Percentiles rank a stretch among this genome's conserved stretches.
Evolutionary conservation across 257 asterid species (phyloP).

Genomic region (Fraxinus quadrangulata): DNA sequence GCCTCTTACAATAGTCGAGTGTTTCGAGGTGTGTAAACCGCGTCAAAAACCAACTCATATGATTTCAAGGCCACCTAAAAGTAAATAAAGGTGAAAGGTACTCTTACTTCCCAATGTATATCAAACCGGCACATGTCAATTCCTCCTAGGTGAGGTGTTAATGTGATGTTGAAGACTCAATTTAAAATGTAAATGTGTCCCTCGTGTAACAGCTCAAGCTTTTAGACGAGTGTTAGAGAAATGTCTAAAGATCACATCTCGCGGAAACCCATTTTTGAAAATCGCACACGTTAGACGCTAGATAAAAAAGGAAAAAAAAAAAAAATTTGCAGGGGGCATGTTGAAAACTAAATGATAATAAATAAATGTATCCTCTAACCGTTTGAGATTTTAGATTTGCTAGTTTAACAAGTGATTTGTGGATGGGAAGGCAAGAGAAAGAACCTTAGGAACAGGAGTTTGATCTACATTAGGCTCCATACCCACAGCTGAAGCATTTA

Average conservation of each 20-base stretch:
- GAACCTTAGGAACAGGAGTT: conserved; percentile 65
- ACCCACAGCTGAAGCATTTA: conserved; percentile 69
- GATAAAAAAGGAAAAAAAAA: neutral
- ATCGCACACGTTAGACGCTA: neutral
- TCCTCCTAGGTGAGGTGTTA: too few species aligned
- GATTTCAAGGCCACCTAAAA: conserved; percentile 51
- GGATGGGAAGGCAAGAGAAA: neutral
- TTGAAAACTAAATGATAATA: neutral
- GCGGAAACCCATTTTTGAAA: neutral
- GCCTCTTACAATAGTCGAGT: conserved; percentile 68
- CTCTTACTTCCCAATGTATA: neutral
- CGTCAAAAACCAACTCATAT: conserved; percentile 66
- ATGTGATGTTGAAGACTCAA: too few species aligned
- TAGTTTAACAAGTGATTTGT: neutral
- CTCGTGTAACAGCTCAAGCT: too few species aligned
- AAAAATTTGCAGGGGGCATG: neutral
- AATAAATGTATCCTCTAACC: neutral
- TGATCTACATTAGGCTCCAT: conserved; percentile 59
- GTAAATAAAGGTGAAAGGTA: neutral
- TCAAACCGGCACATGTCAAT: neutral
- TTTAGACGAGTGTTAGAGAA: neutral
- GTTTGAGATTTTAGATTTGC: neutral
- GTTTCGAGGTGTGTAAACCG: conserved; percentile 67
- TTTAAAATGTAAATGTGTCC: too few species aligned
- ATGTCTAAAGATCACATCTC: neutral